Conservation (phyloP, 805 yeast genomes). For the Candida methanosorbosa region DNA sequence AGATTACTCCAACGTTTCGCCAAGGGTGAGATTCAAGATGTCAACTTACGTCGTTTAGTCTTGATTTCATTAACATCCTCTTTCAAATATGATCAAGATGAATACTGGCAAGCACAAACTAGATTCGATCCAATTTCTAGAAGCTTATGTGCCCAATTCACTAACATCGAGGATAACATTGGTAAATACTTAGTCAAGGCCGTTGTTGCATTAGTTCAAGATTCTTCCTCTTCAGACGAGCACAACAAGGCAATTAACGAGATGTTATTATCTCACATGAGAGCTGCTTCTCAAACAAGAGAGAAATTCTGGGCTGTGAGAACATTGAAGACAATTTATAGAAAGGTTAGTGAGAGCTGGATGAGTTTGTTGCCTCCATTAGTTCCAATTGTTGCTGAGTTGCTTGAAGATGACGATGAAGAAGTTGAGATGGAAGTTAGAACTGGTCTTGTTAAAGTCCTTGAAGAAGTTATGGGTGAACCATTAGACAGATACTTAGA, state of each 20-base stretch:
- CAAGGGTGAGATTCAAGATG: conserved; percentile 30
- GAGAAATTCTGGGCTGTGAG: conserved; percentile 78
- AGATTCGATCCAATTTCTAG: conserved; percentile 68
- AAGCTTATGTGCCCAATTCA: conserved; percentile 58
- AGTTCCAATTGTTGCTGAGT: conserved; percentile 92
- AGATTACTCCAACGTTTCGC: conserved; percentile 43
- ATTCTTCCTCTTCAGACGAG: conserved; percentile 57
- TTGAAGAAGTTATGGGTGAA: conserved; percentile 90
- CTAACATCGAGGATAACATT: conserved; percentile 58
- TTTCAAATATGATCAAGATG: conserved; percentile 85
- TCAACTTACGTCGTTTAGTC: conserved; percentile 62
- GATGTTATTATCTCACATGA: conserved; percentile 55
- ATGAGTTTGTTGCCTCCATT: conserved; percentile 82
- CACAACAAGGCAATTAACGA: conserved; percentile 67
- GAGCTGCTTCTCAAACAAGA: conserved; percentile 43
- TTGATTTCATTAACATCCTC: conserved; percentile 69
- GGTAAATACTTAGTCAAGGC: conserved; percentile 80
- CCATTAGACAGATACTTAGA: conserved; percentile 78
- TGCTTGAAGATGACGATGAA: conserved; percentile 93
- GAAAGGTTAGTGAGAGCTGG: conserved; percentile 94
- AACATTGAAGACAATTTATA: conserved; percentile 72
- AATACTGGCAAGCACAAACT: conserved; percentile 86
- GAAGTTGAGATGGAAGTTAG: conserved; percentile 87
- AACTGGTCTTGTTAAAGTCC: conserved; percentile 79
- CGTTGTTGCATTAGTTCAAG: conserved; percentile 62